A percentile compares a stretch with the other conserved stretches of the same genome.
These are phyloP conservation scores for Botryotinia convoluta DNA, from an alignment of 2,329 filamentous ascomycete genomes.

Conservation along the genomic window DNA sequence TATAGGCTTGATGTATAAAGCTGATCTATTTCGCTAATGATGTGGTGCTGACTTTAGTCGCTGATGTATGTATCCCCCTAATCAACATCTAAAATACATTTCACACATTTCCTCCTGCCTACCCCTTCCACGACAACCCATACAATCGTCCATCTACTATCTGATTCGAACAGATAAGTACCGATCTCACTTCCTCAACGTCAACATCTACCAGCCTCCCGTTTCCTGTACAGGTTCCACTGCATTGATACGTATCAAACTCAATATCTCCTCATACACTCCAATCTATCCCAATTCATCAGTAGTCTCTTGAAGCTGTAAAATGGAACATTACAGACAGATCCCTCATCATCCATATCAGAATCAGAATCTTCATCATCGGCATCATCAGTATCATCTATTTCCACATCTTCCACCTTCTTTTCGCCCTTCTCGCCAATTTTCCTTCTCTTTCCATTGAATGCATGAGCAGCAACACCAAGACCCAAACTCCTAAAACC, in stretches of 20 bases:
- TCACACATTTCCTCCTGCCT: neutral
- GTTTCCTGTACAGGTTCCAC: neutral
- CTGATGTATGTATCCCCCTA: neutral
- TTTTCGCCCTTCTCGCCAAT: neutral
- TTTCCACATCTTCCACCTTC: neutral
- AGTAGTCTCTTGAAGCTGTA: neutral
- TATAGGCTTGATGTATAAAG: neutral
- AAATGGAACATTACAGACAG: neutral
- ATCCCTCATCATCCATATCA: neutral
- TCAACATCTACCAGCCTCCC: neutral
- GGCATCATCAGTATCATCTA: neutral
- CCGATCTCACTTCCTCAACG: neutral
- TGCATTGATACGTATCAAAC: neutral
- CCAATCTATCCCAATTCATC: neutral
- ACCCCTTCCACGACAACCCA: neutral
- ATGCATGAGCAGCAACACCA: neutral
- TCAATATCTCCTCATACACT: neutral
- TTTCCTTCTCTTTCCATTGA: neutral
- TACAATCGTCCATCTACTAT: neutral
- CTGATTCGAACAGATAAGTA: neutral
- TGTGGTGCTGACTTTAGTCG: neutral
- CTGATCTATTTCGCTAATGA: neutral
- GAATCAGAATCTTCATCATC: neutral
- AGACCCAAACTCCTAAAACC: neutral
- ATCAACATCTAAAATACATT: neutral